phyloP scores from a whole-genome alignment of 805 yeast genomes.

The Ogataea kodamae region DNA sequence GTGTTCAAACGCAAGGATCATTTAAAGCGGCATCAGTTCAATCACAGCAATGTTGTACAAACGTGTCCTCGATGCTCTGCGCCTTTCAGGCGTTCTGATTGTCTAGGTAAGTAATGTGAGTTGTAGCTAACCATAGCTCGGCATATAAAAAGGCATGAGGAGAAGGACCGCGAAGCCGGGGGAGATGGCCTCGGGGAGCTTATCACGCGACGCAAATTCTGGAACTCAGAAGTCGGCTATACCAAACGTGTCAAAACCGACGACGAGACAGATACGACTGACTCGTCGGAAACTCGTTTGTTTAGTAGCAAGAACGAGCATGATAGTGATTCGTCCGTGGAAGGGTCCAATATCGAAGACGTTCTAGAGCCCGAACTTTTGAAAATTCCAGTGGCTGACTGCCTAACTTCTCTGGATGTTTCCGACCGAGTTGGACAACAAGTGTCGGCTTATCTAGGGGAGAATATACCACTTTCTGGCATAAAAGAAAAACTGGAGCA shows the following conservation, averaged over 20 bases:
- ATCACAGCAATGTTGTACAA: constrained; percentile 10
- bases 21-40: constrained; percentile 17
- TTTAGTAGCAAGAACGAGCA: constrained; percentile 5
- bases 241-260: constrained; percentile 1
- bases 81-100: constrained; percentile 14
- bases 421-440: too few relatives aligned
- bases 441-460: too few relatives aligned
- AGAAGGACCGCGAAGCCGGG: constrained; percentile 17
- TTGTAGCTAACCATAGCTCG: constrained; percentile 12
- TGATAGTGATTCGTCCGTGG: constrained; percentile 4
- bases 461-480: not conserved
- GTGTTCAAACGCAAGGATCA: constrained; percentile 20
- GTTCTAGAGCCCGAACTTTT: constrained; percentile 6
- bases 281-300: constrained; percentile 6
- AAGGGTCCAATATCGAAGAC: not conserved
- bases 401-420: too few relatives aligned
- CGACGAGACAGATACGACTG: constrained; percentile 1
- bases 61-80: constrained; percentile 15
- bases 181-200: constrained; percentile 14
- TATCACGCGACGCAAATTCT: constrained; percentile 5
- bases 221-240: constrained; percentile 9
- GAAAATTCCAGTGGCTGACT: too few relatives aligned
- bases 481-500: too few relatives aligned
- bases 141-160: constrained; percentile 16
- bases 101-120: constrained; percentile 9